These are phyloP conservation scores for Ramaria sp. DNA, from an alignment of 768 basidiomycete genomes.

Conservation along the genomic window DNA sequence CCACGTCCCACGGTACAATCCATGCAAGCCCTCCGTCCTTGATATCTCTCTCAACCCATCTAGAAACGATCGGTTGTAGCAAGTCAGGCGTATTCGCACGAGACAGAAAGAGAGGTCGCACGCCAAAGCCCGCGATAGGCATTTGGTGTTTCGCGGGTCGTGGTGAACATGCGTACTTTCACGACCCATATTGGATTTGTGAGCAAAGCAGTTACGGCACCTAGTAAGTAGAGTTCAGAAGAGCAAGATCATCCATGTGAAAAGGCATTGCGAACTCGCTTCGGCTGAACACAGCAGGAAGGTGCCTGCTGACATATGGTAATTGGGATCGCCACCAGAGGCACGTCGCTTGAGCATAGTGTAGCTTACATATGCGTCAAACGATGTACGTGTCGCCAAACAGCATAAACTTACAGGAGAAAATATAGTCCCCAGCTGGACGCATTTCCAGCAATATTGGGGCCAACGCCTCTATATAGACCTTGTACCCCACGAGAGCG, in stretches of 20 bases:
- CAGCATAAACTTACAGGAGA: slow-evolving; percentile 64
- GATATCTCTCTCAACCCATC: slow-evolving; percentile 69
- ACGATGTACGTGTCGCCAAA: not conserved
- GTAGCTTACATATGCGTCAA: not conserved
- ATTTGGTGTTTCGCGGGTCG: slow-evolving; percentile 47
- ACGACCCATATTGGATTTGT: slow-evolving; percentile 99
- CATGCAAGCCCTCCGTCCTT: slow-evolving; percentile 60
- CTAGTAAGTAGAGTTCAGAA: slow-evolving; percentile 28
- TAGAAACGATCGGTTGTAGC: slow-evolving; percentile 16
- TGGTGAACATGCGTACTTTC: slow-evolving; percentile 94
- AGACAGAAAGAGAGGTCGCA: slow-evolving; percentile 24
- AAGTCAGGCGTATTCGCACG: not conserved
- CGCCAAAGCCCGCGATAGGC: slow-evolving; percentile 77
- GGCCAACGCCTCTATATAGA: slow-evolving; percentile 79
- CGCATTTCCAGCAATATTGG: slow-evolving; percentile 92
- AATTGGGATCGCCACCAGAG: slow-evolving; percentile 49
- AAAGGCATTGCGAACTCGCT: slow-evolving; percentile 69
- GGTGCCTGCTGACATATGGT: slow-evolving; percentile 60
- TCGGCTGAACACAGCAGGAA: slow-evolving; percentile 87
- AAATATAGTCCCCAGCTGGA: slow-evolving; percentile 98
- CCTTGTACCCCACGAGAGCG: slow-evolving; percentile 70
- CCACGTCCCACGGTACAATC: slow-evolving; percentile 79
- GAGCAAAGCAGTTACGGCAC: slow-evolving; percentile 85
- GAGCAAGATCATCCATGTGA: slow-evolving; percentile 11
- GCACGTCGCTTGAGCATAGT: slow-evolving; percentile 69